Evolutionary conservation across 2,329 filamentous ascomycete genomes (phyloP), one percentile per base, ranked within the genome.

Genomic region (Clonostachys sp.): DNA sequence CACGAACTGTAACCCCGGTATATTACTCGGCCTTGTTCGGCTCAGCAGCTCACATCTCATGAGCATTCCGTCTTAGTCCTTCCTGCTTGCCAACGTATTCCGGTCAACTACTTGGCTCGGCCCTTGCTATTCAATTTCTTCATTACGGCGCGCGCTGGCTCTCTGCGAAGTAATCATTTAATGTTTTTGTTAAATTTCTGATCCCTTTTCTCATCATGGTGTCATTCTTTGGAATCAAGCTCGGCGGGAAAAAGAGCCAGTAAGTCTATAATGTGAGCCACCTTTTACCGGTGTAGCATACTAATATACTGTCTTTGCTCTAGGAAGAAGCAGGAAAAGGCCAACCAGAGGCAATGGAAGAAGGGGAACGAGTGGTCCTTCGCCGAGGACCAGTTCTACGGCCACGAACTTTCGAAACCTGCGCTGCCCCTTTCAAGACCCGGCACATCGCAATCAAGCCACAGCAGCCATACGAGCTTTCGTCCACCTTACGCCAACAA

Each of bases 221-320:
- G 18, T 80, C 79, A 3, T 78, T 82, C 53, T 80, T 81, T 52
- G 77, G 78, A 44, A 64, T 82, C 58, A 80, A 74, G 59, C 67
- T 81, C 50, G 75, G 77, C 44, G 69, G 70, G 54, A 81, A 81
- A 62, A 80, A 77, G 71, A 74, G 65, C n/a, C 60, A 70, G 76
- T 71, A 61, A 57, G 61, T 50, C 36, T 12, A 14, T 45, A 44
- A 48, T 14, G 39, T 13, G 33, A 34, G 16, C 7, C 40, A 5
- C 34, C 9, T 13, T 16, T 17, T 36, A 40, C 9, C 16, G 24
- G 4, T 17, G 24, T 42, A 17, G 6, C 8, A 14, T 39, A 39
- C 36, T 39, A 18, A 39, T 39, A 18, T 18, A 18, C 36, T 34
- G 30, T 36, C 38, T 30, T n/a, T 16, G 41, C 12, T 18, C 4